Evolutionary conservation across 345 rosid species (phyloP).

Genomic region (Citrus sinensis): DVS_A1.0 CM039168.1:29282501-29283000

Average conservation of each 20-base stretch:
- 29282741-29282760: background rate
- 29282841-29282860: background rate
- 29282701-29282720: background rate
- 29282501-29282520: constrained; percentile 20
- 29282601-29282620: constrained; percentile 30
- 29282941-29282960: no score
- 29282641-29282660: constrained; percentile 20
- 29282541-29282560: constrained; percentile 32
- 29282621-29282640: constrained; percentile 33
- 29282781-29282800: constrained; percentile 25
- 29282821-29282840: no score
- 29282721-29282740: background rate
- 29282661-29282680: background rate
- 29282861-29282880: background rate
- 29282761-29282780: constrained; percentile 19
- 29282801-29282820: constrained; percentile 14
- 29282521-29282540: constrained; percentile 24
- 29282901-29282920: background rate
- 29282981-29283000: background rate
- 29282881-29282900: background rate
- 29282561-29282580: constrained; percentile 32
- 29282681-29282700: background rate
- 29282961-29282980: background rate
- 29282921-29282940: background rate
- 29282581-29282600: constrained; percentile 26